Evolutionary conservation across 1,139 yeast genomes (phyloP).

Genomic region (Yamadazyma blattariae): DNA sequence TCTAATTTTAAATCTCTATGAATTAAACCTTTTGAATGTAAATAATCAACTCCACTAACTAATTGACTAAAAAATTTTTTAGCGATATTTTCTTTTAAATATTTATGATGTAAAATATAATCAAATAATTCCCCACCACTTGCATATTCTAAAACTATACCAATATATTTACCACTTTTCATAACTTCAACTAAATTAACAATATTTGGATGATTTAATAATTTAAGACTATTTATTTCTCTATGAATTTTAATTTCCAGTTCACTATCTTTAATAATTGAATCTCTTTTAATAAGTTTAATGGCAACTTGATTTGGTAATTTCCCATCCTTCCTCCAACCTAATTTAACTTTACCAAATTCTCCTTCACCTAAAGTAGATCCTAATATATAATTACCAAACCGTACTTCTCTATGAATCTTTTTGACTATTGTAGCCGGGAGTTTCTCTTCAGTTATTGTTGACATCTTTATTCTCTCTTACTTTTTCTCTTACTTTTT

Average conservation of each 20-base stretch:
- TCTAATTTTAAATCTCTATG: slow-evolving; percentile 78
- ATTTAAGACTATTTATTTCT: slow-evolving; percentile 86
- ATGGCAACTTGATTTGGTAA: slow-evolving; percentile 89
- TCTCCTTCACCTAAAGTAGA: slow-evolving; percentile 98
- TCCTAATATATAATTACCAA: slow-evolving; percentile 87
- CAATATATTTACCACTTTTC: slow-evolving; percentile 92
- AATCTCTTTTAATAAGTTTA: slow-evolving; percentile 83
- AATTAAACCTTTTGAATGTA: slow-evolving; percentile 79
- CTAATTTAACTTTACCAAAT: slow-evolving; percentile 95
- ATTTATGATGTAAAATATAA: slow-evolving; percentile 82
- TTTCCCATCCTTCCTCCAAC: slow-evolving; percentile 85
- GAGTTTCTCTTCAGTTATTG: slow-evolving; percentile 5
- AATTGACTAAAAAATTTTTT: slow-evolving; percentile 88
- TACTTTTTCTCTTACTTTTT: no score
- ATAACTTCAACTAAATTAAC: slow-evolving; percentile 89
- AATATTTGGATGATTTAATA: slow-evolving; percentile 83
- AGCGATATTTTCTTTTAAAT: slow-evolving; percentile 81
- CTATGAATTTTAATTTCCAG: slow-evolving; percentile 87
- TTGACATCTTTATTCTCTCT: background rate
- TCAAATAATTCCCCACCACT: slow-evolving; percentile 97
- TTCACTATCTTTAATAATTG: slow-evolving; percentile 78
- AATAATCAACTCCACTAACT: slow-evolving; percentile 88
- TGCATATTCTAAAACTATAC: slow-evolving; percentile 93
- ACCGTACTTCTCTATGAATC: slow-evolving; percentile 57
- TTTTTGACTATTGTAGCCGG: slow-evolving; percentile 9